These are phyloP conservation scores for Thermothelomyces thermophilus DNA, from an alignment of 2,329 filamentous ascomycete genomes.

Conservation along the genomic window DNA sequence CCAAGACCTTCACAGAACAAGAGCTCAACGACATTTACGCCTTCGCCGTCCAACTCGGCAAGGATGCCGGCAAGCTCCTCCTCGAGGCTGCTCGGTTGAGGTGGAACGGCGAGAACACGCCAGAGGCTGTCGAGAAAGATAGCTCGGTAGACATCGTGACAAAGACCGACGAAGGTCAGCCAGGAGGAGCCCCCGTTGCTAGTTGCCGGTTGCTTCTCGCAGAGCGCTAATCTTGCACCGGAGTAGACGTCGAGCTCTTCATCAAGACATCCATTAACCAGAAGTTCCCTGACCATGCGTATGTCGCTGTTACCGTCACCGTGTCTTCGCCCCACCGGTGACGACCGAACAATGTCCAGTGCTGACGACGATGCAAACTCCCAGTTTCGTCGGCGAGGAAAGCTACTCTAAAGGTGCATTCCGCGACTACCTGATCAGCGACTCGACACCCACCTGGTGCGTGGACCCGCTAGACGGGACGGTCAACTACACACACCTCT, in stretches of 20 bases:
- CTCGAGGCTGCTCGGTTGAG: constrained; percentile 56
- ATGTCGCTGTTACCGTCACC: constrained; percentile 27
- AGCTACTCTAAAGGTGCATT: constrained; percentile 63
- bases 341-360: constrained; percentile 32
- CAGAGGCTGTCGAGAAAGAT: constrained; percentile 58
- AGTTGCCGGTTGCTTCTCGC: too few species aligned
- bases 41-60: constrained; percentile 64
- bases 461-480: constrained; percentile 74
- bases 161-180: constrained; percentile 62
- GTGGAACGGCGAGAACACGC: constrained; percentile 34
- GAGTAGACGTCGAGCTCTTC: constrained; percentile 62
- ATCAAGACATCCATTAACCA: constrained; percentile 53
- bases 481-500: constrained; percentile 74
- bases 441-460: constrained; percentile 60
- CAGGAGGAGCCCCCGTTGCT: not conserved
- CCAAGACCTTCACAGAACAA: constrained; percentile 28
- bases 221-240: not conserved
- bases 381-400: constrained; percentile 70
- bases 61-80: constrained; percentile 61
- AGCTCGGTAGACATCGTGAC: constrained; percentile 73
- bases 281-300: constrained; percentile 62
- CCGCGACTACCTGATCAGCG: constrained; percentile 59
- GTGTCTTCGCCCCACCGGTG: not conserved
- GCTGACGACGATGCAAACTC: constrained; percentile 74
- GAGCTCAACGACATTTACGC: constrained; percentile 60